Base-by-base conservation (phyloP, 1,284 basidiomycete genomes). In the Rhodofomes roseus region DNA sequence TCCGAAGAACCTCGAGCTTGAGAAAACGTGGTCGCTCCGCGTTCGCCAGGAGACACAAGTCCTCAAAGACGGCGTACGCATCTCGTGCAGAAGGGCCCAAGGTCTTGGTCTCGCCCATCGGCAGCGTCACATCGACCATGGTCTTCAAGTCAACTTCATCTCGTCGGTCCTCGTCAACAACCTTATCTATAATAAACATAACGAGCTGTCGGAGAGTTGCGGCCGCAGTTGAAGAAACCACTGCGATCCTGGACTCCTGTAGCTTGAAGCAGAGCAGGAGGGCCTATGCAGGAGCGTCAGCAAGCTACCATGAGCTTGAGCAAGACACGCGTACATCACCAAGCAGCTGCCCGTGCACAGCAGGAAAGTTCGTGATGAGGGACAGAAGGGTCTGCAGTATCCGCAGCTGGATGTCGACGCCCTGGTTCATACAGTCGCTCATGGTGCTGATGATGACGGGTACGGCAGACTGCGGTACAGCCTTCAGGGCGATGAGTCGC, bases 101-200 rank as follows among this genome's bases (percentile, higher is more conserved):
- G 0, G 73, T 63, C 57, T 82, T 81, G 4, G 79, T 80, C 14
- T 80, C 77, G 37, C 89, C 86, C 65, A 92, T 79, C 8, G 90
- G 87, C 20, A 93, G 80, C 0, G 71, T 72, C 0, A 85, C 79
- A 18, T 83, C 76, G 9, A 76, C 70, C 36, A 82, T 69, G 1
- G 73, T 62, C 29, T 69, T 63, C 2, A 71, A 56, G 6, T 67
- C 44, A 16, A 73, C 61, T 18, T 78, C 75, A 16, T 80, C 81
- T 20, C 74, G 71, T n/a, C 77, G 74, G 64, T 95, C 92, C 70
- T 96, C 93, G 20, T 86, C 83, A 1, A 89, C 85, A 69, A 98
- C 91, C 69, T 97, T 96, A 76, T 99, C 96, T 54, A 98, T 93
- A 14, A 98, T 89, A 65, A 97, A 93, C 95, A 99, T 98, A 57